Evolutionary conservation across 192 early-diverging fungal genomes (phyloP), one percentile per base, ranked within the genome.

Genomic region (Phlyctochytrium planicorne): DNA sequence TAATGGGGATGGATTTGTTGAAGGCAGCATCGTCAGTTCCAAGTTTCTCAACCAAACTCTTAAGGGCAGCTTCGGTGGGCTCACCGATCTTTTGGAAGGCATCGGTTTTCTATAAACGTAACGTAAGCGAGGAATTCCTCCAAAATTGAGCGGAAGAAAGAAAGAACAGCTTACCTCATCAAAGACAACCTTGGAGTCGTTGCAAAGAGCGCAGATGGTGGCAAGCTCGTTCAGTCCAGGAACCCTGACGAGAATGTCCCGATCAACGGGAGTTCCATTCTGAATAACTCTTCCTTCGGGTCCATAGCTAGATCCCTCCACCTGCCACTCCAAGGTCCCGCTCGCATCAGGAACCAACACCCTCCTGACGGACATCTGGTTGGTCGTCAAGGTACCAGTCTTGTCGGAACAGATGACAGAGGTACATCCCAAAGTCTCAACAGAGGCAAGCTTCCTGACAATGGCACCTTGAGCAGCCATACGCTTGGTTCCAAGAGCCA

Each of bases 401-500:
- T 99, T 99, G 86, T 99, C 97, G 6, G 95, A 96, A 80, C 97
- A 99, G 73, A 99, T 97, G 57, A 98, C 92, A 72, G 88, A 90
- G 30, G 95, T 97, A 78, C 96, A 95, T 6, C 97, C 97, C 35
- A 99, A 84, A 0, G 97, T 98, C 82, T 99, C 97, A 53, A 99
- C 96, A 36, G 85, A 87, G 30, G 91, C 91, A 59, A 99, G 77
- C 59, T 89, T 89, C 25, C 97, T 87, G 30, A 99, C 97, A 77
- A 99, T 97, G 25, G 97, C 97, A 63, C 93, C 90, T 81, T 92
- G 88, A 50, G 88, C 85, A 61, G 97, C 96, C 97, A 99, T 98
- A 76, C 91, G 94, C 69, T 93, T 91, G 47, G 95, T 97, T 55
- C 97, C 97, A 52, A 99, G 87, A 50, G 97, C 95, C 68, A 99